phyloP scores from a whole-genome alignment of 2,329 filamentous ascomycete genomes.

The Cladosporium sp. region DNA sequence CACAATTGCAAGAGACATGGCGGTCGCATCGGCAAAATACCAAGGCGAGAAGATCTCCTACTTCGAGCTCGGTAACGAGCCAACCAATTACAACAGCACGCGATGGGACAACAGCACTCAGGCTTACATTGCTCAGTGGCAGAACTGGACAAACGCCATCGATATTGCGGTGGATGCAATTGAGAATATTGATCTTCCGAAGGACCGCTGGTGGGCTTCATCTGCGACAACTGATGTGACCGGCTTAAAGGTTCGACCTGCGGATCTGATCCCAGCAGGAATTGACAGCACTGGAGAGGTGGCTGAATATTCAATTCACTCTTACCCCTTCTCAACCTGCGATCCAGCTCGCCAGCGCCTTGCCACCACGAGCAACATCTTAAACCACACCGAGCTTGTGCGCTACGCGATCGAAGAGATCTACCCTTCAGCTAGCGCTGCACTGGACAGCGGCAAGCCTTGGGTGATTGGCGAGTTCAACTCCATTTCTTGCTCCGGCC shows the following conservation, averaged over 20 bases:
- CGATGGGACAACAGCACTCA: slow-evolving; percentile 25
- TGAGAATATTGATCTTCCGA: slow-evolving; percentile 8
- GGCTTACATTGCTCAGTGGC: slow-evolving; percentile 29
- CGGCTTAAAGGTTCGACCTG: slow-evolving; percentile 25
- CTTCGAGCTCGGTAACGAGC: slow-evolving; percentile 31
- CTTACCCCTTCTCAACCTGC: slow-evolving; percentile 29
- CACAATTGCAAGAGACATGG: slow-evolving; percentile 25
- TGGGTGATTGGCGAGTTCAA: slow-evolving; percentile 40
- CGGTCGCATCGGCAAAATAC: slow-evolving; percentile 27
- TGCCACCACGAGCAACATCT: slow-evolving; percentile 26
- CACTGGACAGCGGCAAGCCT: slow-evolving; percentile 22
- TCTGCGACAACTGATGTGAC: slow-evolving; percentile 28
- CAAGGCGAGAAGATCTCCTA: slow-evolving; percentile 21
- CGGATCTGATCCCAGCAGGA: slow-evolving; percentile 27
- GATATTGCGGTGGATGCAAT: slow-evolving; percentile 22
- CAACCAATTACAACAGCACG: slow-evolving; percentile 25
- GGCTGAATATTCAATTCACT: slow-evolving; percentile 28
- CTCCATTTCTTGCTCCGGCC: slow-evolving; percentile 38
- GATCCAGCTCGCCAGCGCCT: slow-evolving; percentile 22
- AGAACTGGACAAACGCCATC: slow-evolving; percentile 26
- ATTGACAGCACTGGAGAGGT: slow-evolving; percentile 24
- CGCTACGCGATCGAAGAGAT: slow-evolving; percentile 27
- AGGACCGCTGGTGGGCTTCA: slow-evolving; percentile 26
- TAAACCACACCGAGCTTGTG: slow-evolving; percentile 27
- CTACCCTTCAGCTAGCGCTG: slow-evolving; percentile 26